These are phyloP conservation scores for Fusarium chaquense DNA, from an alignment of 2,329 filamentous ascomycete genomes.

Conservation along the genomic window DNA sequence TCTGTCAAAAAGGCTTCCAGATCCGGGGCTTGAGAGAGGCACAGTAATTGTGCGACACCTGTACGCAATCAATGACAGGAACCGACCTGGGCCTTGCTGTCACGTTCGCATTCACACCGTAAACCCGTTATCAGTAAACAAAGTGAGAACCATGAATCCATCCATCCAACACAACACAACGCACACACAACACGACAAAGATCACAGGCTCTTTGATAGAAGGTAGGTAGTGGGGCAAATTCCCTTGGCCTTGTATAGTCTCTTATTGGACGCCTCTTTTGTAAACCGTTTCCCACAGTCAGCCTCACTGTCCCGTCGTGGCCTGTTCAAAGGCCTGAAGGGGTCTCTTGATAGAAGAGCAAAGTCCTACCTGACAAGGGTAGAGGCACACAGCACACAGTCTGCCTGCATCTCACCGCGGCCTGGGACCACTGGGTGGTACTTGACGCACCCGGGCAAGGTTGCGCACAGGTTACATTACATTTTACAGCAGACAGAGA, in stretches of 20 bases:
- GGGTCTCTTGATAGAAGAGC: slow-evolving; percentile 34
- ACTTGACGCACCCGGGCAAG: slow-evolving; percentile 33
- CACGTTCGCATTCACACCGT: slow-evolving; percentile 24
- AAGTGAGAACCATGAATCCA: slow-evolving; percentile 22
- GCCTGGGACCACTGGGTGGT: slow-evolving; percentile 40
- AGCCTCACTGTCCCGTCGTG: slow-evolving; percentile 47
- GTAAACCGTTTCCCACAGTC: slow-evolving; percentile 40
- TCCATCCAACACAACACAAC: slow-evolving; percentile 31
- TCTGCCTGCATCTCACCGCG: slow-evolving; percentile 39
- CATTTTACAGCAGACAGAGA: slow-evolving; percentile 15
- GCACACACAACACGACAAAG: slow-evolving; percentile 9
- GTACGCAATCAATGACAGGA: slow-evolving; percentile 24
- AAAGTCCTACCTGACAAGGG: slow-evolving; percentile 31
- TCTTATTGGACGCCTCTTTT: slow-evolving; percentile 43
- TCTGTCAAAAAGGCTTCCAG: slow-evolving; percentile 9
- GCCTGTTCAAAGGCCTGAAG: slow-evolving; percentile 30
- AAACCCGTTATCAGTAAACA: slow-evolving; percentile 25
- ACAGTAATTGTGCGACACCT: slow-evolving; percentile 26
- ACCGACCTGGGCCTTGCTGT: slow-evolving; percentile 4
- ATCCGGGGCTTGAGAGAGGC: slow-evolving; percentile 9
- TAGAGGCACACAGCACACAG: slow-evolving; percentile 19
- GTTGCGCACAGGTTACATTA: slow-evolving; percentile 34
- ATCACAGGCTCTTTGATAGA: slow-evolving; percentile 32
- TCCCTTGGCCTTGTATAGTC: slow-evolving; percentile 15
- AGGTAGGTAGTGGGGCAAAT: slow-evolving; percentile 37